Evolutionary conservation across 192 early-diverging fungal genomes (phyloP), one percentile per base, ranked within the genome.

Genomic region (Glomus cerebriforme): DNA sequence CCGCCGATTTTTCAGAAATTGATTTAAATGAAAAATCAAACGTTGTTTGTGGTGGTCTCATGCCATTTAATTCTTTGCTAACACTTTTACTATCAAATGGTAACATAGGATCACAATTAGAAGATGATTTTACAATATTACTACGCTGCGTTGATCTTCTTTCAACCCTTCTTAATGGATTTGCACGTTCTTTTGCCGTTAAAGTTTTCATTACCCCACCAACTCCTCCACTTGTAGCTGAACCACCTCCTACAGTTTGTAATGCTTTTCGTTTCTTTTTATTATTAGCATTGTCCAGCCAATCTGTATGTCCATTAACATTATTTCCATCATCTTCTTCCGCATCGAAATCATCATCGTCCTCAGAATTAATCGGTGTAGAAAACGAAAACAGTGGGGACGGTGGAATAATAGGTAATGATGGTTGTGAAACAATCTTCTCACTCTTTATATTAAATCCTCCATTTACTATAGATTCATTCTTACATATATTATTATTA

Each of bases 201-300:
- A 35, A 54, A 9, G 32, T 68, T 54, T 78, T 78, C 26, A 78
- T 69, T 7, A 69, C 77, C 12, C 77, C 77, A 6, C 77, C 77
- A 26, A 45, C 65, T 17, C 77, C 65, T 27, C 77, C 39, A 37
- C 31, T 69, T 7, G 39, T 35, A n/a, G 34, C 35, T 24, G 77
- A 78, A 59, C 58, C 27, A 39, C 64, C 65, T n/a, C 77, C 77
- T 24, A 78, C 77, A 19, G 77, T 78, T 59, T 78, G 77, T 45
- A 78, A 59, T 24, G 77, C 77, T 54, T 78, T 78, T 32, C 77
- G 26, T 59, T 78, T 78, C 49, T 78, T 78, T 59, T 78, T 78
- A 37, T 78, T 78, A 69, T 78, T 78, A 22, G 66, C 77, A 78
- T 78, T 78, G 17, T 78, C 77, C 24, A 78, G 69, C 77, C 77